Base-by-base conservation (phyloP, 2,329 filamentous ascomycete genomes). In the Penicillium expansum region DNA sequence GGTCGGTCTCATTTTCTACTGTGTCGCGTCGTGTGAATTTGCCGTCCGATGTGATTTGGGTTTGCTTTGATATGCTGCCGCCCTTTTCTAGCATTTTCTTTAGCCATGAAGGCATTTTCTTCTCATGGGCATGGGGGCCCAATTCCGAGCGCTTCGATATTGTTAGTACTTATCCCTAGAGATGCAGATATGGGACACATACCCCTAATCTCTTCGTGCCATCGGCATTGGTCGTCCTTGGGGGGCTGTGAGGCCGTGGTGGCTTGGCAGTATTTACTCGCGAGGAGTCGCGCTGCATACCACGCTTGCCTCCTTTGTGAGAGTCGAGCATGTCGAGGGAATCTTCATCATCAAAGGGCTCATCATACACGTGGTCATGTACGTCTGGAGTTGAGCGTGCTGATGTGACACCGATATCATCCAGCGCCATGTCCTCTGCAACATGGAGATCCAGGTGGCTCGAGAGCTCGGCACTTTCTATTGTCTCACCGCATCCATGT, bases 21-120 rank as follows among this genome's bases (percentile, higher is more conserved):
- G 65, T 71, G 50, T 74, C 74, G 29, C 77, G 71, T 49, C 72
- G 78, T 29, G 71, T 63, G 29, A 80, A 56, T 47, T 69, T 75
- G 29, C 80, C 80, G 61, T 79, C 74, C 1, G 71, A 49, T 29
- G 74, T 71, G 16, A 82, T 71, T 62, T 71, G 73, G 76, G 85
- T 86, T 51, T 79, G 74, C n/a, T 79, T 78, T 29, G 78, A 81
- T 33, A 82, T 76, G 52, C 83, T 82, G 13, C 83, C 83, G 16
- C 85, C 81, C 41, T 79, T 81, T 59, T 86, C 78, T 1, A 93
- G 79, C 61, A 90, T 76, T 14, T 79, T 78, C 16, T 82, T 79
- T 1, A 92, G 80, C 84, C 85, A 89, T 9, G 79, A 74, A 0
- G 90, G 90, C 90, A 92, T 92, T 62, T 83, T 80, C 39, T 86